A percentile compares a stretch with the other conserved stretches of the same genome.
phyloP scores from a whole-genome alignment of 129 eudicot genomes.

The Centrapalus pauciflorus region DNA sequence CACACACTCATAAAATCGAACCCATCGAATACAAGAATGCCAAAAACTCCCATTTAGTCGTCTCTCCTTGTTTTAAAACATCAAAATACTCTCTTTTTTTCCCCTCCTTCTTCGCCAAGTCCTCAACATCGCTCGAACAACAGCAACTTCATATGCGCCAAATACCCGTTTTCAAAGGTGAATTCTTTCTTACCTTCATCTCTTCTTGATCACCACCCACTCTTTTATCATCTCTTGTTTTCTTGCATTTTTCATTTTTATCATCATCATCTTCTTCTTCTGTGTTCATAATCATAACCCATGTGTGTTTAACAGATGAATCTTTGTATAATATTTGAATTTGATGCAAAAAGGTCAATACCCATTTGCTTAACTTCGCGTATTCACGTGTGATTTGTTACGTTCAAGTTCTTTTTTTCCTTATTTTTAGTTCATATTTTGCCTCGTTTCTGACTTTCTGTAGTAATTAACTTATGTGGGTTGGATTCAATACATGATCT shows the following conservation, averaged over 20 bases:
- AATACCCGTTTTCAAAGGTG: conserved; percentile 12
- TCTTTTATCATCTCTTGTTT: background rate
- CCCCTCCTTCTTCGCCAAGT: conserved; percentile 3
- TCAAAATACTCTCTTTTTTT: conserved; percentile 8
- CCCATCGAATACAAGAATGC: too few relatives aligned
- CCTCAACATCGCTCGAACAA: conserved; percentile 9
- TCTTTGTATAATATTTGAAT: background rate
- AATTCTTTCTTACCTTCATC: conserved; percentile 12
- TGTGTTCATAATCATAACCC: background rate
- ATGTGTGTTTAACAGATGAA: background rate
- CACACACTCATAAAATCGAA: too few relatives aligned
- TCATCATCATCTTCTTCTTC: too few relatives aligned
- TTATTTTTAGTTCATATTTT: background rate
- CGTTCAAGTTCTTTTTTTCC: conserved; percentile 9
- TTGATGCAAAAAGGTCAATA: conserved; percentile 14
- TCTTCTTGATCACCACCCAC: conserved; percentile 18
- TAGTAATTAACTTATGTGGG: background rate
- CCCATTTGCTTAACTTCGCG: conserved; percentile 18
- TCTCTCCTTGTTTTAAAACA: too few relatives aligned
- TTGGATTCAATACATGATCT: background rate
- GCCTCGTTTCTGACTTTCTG: background rate
- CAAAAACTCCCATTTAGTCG: too few relatives aligned
- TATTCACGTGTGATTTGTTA: conserved; percentile 9
- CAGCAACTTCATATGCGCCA: conserved; percentile 7
- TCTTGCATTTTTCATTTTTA: conserved; percentile 15